Conservation (phyloP, 1,284 basidiomycete species). For the Ganoderma lucidum region DNA sequence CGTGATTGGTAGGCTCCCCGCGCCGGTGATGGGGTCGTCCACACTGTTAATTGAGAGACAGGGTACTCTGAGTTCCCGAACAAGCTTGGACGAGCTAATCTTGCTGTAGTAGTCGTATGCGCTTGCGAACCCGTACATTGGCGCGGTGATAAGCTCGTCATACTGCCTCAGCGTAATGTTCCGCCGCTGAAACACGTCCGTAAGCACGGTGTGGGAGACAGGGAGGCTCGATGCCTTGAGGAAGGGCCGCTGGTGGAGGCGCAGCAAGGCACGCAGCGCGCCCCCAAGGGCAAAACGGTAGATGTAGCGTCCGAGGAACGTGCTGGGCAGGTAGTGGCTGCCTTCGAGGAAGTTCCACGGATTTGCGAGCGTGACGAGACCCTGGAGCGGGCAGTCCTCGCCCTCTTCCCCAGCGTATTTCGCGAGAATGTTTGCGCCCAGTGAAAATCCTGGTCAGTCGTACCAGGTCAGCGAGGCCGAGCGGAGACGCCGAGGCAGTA, state of each 20-base stretch:
- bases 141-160: conserved; percentile 33
- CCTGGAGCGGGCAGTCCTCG: conserved; percentile 37
- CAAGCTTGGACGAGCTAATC: conserved; percentile 34
- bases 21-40: conserved; percentile 39
- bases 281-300: conserved; percentile 39
- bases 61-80: conserved; percentile 32
- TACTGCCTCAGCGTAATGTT: conserved; percentile 33
- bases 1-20: conserved; percentile 20
- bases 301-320: conserved; percentile 31
- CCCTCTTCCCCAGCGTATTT: conserved; percentile 42
- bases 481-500: neutral
- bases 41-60: conserved; percentile 37
- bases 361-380: conserved; percentile 36
- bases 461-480: neutral
- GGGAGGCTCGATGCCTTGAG: conserved; percentile 21
- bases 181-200: conserved; percentile 27
- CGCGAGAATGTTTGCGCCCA: conserved; percentile 40
- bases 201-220: conserved; percentile 22
- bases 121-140: conserved; percentile 35
- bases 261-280: conserved; percentile 35
- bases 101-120: conserved; percentile 37
- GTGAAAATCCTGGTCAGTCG: conserved; percentile 36
- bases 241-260: conserved; percentile 32
- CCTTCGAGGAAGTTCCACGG: conserved; percentile 39
- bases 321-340: conserved; percentile 31